Evolutionary conservation across 2,329 filamentous ascomycete genomes (phyloP).

Genomic region (Ustulina deusta): DNA sequence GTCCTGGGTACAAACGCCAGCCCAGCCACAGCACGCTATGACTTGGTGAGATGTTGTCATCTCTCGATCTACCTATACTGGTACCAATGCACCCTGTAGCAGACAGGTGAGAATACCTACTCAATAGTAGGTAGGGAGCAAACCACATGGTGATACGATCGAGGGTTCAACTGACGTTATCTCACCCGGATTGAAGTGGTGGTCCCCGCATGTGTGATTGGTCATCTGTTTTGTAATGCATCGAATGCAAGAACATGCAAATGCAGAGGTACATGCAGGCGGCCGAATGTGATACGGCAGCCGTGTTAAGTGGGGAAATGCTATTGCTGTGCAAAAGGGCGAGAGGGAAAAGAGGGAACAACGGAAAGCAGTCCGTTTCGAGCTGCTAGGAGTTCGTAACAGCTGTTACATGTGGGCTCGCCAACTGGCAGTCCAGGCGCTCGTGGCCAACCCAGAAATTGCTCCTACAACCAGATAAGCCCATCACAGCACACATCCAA

Average conservation of each 20-base stretch:
- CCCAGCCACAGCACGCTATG: conserved; percentile 21
- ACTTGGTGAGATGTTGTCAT: conserved; percentile 29
- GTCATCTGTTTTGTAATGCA: conserved; percentile 29
- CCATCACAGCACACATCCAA: conserved; percentile 1
- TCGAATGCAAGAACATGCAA: conserved; percentile 28
- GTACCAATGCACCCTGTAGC: background rate
- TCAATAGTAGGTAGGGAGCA: background rate
- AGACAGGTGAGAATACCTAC: background rate
- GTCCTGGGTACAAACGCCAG: conserved; percentile 2
- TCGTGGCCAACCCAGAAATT: conserved; percentile 52
- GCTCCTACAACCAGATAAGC: conserved; percentile 36
- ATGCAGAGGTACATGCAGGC: conserved; percentile 22
- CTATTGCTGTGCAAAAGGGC: background rate
- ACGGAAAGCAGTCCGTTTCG: background rate
- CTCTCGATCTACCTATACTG: background rate
- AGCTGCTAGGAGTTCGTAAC: background rate
- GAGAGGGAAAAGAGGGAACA: too few species aligned
- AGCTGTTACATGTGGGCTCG: background rate
- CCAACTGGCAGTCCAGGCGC: conserved; percentile 9
- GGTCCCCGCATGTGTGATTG: conserved; percentile 25
- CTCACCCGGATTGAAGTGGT: conserved; percentile 8
- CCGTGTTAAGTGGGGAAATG: conserved; percentile 6
- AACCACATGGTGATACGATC: conserved; percentile 28
- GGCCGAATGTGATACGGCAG: conserved; percentile 12
- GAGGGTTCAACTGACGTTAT: conserved; percentile 31